Conservation (phyloP, 1,284 basidiomycete genomes). For the Gastroboletus turbinatus region DNA sequence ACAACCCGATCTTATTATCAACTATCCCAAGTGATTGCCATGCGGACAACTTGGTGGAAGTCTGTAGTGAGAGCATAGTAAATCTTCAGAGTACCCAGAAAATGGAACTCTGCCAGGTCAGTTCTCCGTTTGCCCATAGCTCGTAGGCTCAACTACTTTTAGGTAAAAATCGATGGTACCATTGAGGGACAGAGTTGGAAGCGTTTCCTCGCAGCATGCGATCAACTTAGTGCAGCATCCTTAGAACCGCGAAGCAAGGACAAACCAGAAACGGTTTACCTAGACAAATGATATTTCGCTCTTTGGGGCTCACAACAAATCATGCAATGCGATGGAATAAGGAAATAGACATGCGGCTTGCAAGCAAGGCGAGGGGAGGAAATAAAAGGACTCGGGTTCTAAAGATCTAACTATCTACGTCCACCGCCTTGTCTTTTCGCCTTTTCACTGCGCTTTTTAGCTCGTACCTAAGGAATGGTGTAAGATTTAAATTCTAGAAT, state of each 20-base stretch:
- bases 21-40: not conserved
- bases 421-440: slow-evolving; percentile 58
- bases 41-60: slow-evolving; percentile 16
- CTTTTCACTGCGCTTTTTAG: slow-evolving; percentile 69
- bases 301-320: not conserved
- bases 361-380: not conserved
- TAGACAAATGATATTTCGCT: slow-evolving; percentile 14
- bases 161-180: slow-evolving; percentile 50
- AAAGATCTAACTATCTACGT: slow-evolving; percentile 25
- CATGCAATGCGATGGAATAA: not conserved
- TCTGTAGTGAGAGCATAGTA: slow-evolving; percentile 44
- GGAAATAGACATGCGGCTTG: not conserved
- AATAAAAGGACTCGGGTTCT: not conserved
- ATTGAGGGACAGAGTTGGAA: slow-evolving; percentile 47
- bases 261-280: slow-evolving; percentile 6
- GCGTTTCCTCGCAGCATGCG: slow-evolving; percentile 53
- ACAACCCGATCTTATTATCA: slow-evolving; percentile 28
- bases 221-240: slow-evolving; percentile 40
- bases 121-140: not conserved
- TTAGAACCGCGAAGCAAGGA: slow-evolving; percentile 17
- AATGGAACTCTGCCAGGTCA: slow-evolving; percentile 55
- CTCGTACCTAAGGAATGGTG: slow-evolving; percentile 51
- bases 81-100: slow-evolving; percentile 60
- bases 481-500: slow-evolving; percentile 4
- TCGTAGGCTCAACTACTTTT: slow-evolving; percentile 3